Evolutionary conservation across 2,329 filamentous ascomycete species (phyloP).

Genomic region (Fusarium nodosum): DNA sequence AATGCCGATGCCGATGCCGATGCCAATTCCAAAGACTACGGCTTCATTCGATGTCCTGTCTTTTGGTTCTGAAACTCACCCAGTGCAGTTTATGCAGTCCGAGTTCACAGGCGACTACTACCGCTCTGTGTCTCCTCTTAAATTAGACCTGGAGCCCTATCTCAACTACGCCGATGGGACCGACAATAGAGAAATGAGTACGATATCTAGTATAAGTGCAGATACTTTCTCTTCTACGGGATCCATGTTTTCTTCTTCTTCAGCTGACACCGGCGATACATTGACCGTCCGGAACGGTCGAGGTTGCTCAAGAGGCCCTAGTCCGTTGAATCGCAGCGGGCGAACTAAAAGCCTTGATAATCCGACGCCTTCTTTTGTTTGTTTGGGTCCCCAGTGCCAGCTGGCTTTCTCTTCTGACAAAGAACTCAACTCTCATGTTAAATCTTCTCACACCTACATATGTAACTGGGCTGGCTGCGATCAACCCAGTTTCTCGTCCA

Average conservation of each 20-base stretch:
- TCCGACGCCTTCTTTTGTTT: slow-evolving; percentile 40
- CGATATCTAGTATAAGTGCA: slow-evolving; percentile 40
- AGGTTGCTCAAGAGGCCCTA: slow-evolving; percentile 44
- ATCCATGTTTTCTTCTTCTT: slow-evolving; percentile 51
- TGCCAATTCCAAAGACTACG: neutral
- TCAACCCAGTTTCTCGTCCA: slow-evolving; percentile 54
- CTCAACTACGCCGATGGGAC: slow-evolving; percentile 17
- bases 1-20: neutral
- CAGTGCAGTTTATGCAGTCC: neutral
- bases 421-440: slow-evolving; percentile 47
- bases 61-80: neutral
- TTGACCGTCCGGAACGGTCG: slow-evolving; percentile 30
- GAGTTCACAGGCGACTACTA: slow-evolving; percentile 30
- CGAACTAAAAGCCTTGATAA: slow-evolving; percentile 31
- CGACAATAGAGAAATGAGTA: slow-evolving; percentile 45
- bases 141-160: slow-evolving; percentile 23
- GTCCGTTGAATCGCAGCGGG: slow-evolving; percentile 40
- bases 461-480: slow-evolving; percentile 60
- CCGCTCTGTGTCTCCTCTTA: slow-evolving; percentile 30
- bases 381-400: slow-evolving; percentile 50
- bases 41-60: neutral
- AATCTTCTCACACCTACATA: slow-evolving; percentile 50
- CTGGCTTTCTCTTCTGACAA: slow-evolving; percentile 44
- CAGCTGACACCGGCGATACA: slow-evolving; percentile 49
- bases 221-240: slow-evolving; percentile 51